These are phyloP conservation scores for Ulmus americana DNA, from an alignment of 331 rosid genomes.

Conservation along the genomic window DNA sequence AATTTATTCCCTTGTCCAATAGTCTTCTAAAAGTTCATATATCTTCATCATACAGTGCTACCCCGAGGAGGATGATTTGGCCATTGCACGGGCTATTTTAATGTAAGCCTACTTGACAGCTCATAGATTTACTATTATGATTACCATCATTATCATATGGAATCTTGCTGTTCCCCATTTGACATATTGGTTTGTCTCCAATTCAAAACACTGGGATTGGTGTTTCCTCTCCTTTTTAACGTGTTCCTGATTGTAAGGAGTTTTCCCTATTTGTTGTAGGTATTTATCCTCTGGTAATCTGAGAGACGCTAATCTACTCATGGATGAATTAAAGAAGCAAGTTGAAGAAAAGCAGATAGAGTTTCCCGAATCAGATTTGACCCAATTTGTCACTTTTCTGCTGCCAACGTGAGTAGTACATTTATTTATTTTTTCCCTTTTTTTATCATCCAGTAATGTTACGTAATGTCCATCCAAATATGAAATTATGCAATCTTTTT, in stretches of 20 bases:
- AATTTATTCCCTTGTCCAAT: slow-evolving; percentile 14
- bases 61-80: slow-evolving; percentile 95
- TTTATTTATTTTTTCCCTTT: slow-evolving; percentile 19
- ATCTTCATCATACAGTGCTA: slow-evolving; percentile 64
- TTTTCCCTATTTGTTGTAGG: slow-evolving; percentile 39
- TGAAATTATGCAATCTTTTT: neutral
- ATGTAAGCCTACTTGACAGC: slow-evolving; percentile 44
- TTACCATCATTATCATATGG: neutral
- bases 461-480: neutral
- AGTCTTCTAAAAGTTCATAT: slow-evolving; percentile 21
- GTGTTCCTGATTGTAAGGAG: neutral
- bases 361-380: slow-evolving; percentile 62
- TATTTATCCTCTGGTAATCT: slow-evolving; percentile 73
- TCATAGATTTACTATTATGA: neutral
- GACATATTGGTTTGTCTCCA: neutral
- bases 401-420: slow-evolving; percentile 64
- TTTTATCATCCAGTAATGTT: neutral
- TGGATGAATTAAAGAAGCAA: slow-evolving; percentile 74
- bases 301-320: slow-evolving; percentile 70
- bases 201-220: neutral
- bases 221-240: neutral
- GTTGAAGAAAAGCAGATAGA: slow-evolving; percentile 39
- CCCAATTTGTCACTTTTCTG: slow-evolving; percentile 64
- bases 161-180: neutral
- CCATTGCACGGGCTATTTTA: slow-evolving; percentile 76